Evolutionary conservation across 139 green algal species (phyloP), one percentile per base, ranked within the genome.

Genomic region (Coelastrella sp.): DNA sequence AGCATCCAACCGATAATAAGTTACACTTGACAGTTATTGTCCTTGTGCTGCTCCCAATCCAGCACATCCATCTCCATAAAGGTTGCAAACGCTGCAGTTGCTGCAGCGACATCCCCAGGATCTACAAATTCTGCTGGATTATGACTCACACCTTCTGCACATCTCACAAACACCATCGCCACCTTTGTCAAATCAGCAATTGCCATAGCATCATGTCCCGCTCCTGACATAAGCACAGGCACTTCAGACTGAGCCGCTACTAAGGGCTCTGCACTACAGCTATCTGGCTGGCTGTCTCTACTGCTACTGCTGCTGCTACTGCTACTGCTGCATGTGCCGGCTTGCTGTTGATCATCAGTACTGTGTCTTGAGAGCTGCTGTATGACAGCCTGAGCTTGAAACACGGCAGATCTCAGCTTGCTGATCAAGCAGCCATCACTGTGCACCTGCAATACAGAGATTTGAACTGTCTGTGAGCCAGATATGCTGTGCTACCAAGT

Each of bases 91-190:
- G 91, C 89, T 3, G 90, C 88, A 11, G 89, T 75, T 21, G 89
- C 89, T 3, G 84, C 84, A 13, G 90, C 87, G 21, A 98, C 89
- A 80, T 98, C 96, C 3, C 86, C 53, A 1, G 87, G 79, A 17
- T 82, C 69, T 51, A 96, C 93, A 81, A 91, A 77, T 90, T 98
- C 96, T 38, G 92, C 51, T 0, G 96, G 94, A 1, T 93, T 95
- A 79, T 98, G 96, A 60, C 92, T 97, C 8, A 98, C 79, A 21
- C 96, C 96, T 23, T 89, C 93, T 25, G 88, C 72, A 84, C 91
- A 94, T 3, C 96, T 88, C 85, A 98, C 96, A 87, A 98, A 98
- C 73, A 98, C 72, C 96, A 98, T 98, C 51, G 76, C 92, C 67
- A 96, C 93, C 83, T 92, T 85, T 17, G 92, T 91, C 0, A 95